A percentile compares a stretch with the other conserved stretches of the same genome.
Evolutionary conservation across 305 asterid genomes (phyloP).

Genomic region (Lippia alba): DNA sequence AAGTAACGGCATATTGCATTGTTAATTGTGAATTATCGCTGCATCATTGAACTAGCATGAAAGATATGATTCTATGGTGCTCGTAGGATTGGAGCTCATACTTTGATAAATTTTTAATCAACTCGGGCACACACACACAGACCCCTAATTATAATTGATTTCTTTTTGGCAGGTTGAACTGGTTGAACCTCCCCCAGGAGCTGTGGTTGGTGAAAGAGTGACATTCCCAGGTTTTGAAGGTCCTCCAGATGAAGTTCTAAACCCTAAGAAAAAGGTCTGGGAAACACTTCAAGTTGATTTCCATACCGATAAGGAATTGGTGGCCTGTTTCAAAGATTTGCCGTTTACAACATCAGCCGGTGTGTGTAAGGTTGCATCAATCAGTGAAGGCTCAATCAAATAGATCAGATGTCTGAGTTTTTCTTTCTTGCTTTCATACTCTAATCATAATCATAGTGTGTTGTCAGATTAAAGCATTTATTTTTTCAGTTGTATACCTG

Average conservation of each 20-base stretch:
- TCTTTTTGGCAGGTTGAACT: slow-evolving; percentile 71
- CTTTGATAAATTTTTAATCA: neutral
- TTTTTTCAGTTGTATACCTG: neutral
- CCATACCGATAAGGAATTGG: slow-evolving; percentile 68
- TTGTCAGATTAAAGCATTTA: slow-evolving; percentile 25
- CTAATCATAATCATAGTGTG: neutral
- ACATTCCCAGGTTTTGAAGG: slow-evolving; percentile 74
- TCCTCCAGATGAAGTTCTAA: slow-evolving; percentile 71
- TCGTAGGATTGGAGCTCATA: neutral
- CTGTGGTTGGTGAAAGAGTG: slow-evolving; percentile 80
- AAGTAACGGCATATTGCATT: slow-evolving; percentile 22
- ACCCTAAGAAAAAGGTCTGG: slow-evolving; percentile 95
- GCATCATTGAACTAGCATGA: neutral
- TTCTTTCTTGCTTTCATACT: neutral
- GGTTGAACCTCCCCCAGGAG: slow-evolving; percentile 85
- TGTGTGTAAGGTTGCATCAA: slow-evolving; percentile 79
- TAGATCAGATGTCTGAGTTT: slow-evolving; percentile 33
- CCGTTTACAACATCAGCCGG: slow-evolving; percentile 94
- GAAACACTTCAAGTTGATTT: slow-evolving; percentile 87
- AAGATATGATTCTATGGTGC: neutral
- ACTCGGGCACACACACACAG: too few species aligned
- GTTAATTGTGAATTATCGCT: neutral
- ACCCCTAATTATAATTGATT: neutral
- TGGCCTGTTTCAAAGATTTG: slow-evolving; percentile 77
- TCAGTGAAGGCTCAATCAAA: slow-evolving; percentile 68